Base-by-base conservation (phyloP, 371 early-diverging fungal genomes). In the Cokeromyces recurvatus region DNA sequence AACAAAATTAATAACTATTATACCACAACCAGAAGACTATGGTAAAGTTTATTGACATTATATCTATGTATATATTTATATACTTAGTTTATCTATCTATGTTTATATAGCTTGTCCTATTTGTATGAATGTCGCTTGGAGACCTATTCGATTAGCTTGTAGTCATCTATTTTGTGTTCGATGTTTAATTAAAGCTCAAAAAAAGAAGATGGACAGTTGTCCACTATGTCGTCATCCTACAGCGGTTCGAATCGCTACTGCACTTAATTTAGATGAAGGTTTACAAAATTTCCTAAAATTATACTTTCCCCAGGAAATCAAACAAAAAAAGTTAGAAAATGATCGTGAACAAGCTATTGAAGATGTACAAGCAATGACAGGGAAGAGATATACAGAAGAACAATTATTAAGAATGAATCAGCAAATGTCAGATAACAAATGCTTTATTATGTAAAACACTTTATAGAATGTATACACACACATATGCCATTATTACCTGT, bases 11-110 rank as follows among this genome's bases (percentile, higher is more conserved):
- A 64, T 72, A 0, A 75, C 79, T 3, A 73, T 87, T 22, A 78
- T 89, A 46, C 89, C 88, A 5, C 88, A 90, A 51, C 78, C 84
- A 8, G 86, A 86, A 44, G 90, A 90, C 55, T 86, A 86, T 52
- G 61, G n/a, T n/a, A n/a, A n/a, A n/a, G n/a, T n/a, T n/a, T n/a
- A n/a, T n/a, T n/a, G n/a, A n/a, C n/a, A n/a, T n/a, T n/a, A n/a
- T n/a, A n/a, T n/a, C n/a, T n/a, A n/a, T n/a, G n/a, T n/a, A n/a
- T n/a, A 79, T 78, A 68, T n/a, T n/a, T n/a, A n/a, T n/a, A n/a
- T n/a, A n/a, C 23, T 38, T 27, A 42, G 32, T 29, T 17, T 36
- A 20, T 31, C 27, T 39, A 12, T 39, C 12, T 41, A 11, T 6
- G 2, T 27, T 65, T n/a, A n/a, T n/a, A n/a, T n/a, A n/a, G n/a